Evolutionary conservation across 2,329 filamentous ascomycete genomes (phyloP).

Genomic region (Fusarium equiseti): DNA sequence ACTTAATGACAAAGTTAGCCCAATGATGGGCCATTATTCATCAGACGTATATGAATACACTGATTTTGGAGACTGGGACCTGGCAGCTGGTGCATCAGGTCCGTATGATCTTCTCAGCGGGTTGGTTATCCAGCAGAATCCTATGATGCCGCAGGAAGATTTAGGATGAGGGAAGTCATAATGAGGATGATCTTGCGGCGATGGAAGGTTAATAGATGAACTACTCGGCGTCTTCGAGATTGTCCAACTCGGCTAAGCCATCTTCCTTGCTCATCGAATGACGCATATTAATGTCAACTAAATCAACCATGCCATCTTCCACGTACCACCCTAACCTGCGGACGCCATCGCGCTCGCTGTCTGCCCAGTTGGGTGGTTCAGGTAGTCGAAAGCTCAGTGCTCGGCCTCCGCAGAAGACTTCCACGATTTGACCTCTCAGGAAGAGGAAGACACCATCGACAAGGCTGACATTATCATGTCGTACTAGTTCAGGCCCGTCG

Average conservation of each 20-base stretch:
- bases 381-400: slow-evolving; percentile 49
- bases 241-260: slow-evolving; percentile 31
- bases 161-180: slow-evolving; percentile 28
- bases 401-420: slow-evolving; percentile 49
- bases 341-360: slow-evolving; percentile 22
- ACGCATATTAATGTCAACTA: slow-evolving; percentile 45
- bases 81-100: slow-evolving; percentile 45
- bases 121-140: slow-evolving; percentile 42
- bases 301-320: slow-evolving; percentile 48
- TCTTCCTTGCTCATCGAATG: slow-evolving; percentile 34
- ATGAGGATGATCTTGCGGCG: background rate
- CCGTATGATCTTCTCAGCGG: slow-evolving; percentile 50
- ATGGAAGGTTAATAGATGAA: slow-evolving; percentile 15
- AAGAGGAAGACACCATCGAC: slow-evolving; percentile 44
- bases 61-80: slow-evolving; percentile 53
- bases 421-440: slow-evolving; percentile 45
- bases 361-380: slow-evolving; percentile 20
- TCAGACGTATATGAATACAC: slow-evolving; percentile 50
- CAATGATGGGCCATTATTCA: slow-evolving; percentile 45
- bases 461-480: slow-evolving; percentile 49
- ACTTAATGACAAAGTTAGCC: slow-evolving; percentile 48
- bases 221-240: slow-evolving; percentile 40
- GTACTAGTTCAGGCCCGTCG: slow-evolving; percentile 53
- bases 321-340: slow-evolving; percentile 50
- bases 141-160: slow-evolving; percentile 44